Percentiles rank a stretch among this genome's conserved stretches.
Conservation (phyloP, 352 stramenopile species). For the Aphanomyces euteiches region DNA sequence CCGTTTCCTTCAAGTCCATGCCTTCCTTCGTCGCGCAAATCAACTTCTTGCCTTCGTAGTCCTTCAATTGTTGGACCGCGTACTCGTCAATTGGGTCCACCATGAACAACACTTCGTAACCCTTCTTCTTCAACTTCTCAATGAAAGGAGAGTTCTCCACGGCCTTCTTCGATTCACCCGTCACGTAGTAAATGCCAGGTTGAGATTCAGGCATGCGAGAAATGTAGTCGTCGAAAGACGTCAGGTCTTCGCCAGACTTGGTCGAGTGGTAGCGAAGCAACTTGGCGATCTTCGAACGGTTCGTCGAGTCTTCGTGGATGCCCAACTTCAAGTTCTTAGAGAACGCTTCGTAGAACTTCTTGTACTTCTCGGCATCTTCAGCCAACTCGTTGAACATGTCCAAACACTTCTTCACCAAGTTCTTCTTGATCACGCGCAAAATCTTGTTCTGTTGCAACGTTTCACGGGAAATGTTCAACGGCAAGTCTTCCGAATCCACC, state of each 20-base stretch:
- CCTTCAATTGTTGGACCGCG: conserved; percentile 98
- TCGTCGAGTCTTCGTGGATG: conserved; percentile 99
- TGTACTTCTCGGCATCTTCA: conserved; percentile 97
- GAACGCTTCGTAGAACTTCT: conserved; percentile 99
- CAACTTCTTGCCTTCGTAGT: conserved; percentile 99
- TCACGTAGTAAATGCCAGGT: conserved; percentile 99
- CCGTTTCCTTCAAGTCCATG: conserved; percentile 93
- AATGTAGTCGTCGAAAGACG: conserved; percentile 98
- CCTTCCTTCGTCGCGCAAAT: conserved; percentile 98
- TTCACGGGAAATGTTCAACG: conserved; percentile 99
- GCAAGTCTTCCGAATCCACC: conserved; percentile 99
- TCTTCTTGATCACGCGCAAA: conserved; percentile 99
- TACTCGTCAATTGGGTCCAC: conserved; percentile 99
- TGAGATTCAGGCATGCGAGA: conserved; percentile 94
- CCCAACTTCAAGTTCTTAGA: conserved; percentile 99
- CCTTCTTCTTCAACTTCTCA: conserved; percentile 99
- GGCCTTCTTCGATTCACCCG: conserved; percentile 97
- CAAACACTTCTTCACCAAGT: conserved; percentile 98
- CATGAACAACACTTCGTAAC: conserved; percentile 99
- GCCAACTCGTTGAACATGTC: conserved; percentile 99
- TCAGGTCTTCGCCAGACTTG: conserved; percentile 97
- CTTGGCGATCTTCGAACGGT: conserved; percentile 99
- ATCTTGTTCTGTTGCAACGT: conserved; percentile 99
- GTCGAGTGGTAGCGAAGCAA: conserved; percentile 98
- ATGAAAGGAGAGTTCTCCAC: conserved; percentile 99